Conservation (phyloP, 768 basidiomycete species). For the Piloderma croceum region DNA sequence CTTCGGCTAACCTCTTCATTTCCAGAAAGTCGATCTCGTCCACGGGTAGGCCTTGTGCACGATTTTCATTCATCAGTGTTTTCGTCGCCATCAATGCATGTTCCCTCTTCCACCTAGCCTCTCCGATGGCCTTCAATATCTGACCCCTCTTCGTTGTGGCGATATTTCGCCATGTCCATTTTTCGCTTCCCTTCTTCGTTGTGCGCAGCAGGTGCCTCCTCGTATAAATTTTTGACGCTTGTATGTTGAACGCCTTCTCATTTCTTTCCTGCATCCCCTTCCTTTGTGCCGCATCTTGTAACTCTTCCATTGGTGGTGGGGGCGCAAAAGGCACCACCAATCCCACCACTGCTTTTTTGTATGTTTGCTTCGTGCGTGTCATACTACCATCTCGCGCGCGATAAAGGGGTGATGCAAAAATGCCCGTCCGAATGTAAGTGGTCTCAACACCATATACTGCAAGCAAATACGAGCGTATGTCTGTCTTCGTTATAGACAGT, state of each 20-base stretch:
- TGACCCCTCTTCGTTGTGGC: constrained; percentile 11
- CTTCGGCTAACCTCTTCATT: too few relatives aligned
- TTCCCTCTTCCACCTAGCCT: too few relatives aligned
- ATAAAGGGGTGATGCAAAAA: constrained; percentile 59
- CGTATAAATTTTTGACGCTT: constrained; percentile 29
- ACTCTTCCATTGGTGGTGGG: constrained; percentile 75
- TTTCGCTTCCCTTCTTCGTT: constrained; percentile 17
- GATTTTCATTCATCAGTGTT: too few relatives aligned
- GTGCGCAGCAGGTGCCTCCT: constrained; percentile 36
- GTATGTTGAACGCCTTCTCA: constrained; percentile 54
- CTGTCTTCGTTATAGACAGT: constrained; percentile 86
- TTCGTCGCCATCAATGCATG: too few relatives aligned
- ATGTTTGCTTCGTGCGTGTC: constrained; percentile 45
- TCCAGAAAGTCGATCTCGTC: too few relatives aligned
- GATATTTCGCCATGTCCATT: constrained; percentile 27
- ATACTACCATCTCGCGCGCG: constrained; percentile 24
- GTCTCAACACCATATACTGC: constrained; percentile 85
- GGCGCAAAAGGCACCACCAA: constrained; percentile 93
- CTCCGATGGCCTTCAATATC: too few relatives aligned
- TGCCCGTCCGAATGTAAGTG: constrained; percentile 95
- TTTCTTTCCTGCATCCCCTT: constrained; percentile 54
- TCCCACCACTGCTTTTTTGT: constrained; percentile 91
- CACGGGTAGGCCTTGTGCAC: too few relatives aligned
- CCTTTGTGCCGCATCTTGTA: constrained; percentile 49
- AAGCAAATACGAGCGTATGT: constrained; percentile 78